A percentile compares a stretch with the other conserved stretches of the same genome.
Evolutionary conservation across 768 basidiomycete species (phyloP).

Genomic region (Phylloporus arenicola): DNA sequence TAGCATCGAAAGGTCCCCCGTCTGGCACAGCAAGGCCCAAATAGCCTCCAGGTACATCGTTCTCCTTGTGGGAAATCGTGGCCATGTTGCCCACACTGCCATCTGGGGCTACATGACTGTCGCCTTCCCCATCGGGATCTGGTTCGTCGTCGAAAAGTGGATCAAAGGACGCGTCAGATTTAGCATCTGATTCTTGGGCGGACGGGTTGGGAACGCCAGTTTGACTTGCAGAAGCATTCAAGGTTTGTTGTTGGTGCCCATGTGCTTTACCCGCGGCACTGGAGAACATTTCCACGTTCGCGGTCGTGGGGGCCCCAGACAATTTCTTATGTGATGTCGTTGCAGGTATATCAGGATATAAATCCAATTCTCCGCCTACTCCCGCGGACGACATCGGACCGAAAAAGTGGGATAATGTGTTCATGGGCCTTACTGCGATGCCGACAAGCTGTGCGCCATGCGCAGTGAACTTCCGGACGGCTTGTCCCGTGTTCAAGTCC

Average conservation of each 20-base stretch:
- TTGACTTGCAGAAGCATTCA: conserved; percentile 19
- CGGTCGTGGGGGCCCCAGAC: conserved; percentile 14
- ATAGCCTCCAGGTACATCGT: conserved; percentile 6
- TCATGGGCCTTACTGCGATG: conserved; percentile 68
- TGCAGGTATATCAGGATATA: conserved; percentile 10
- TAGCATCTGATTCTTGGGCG: conserved; percentile 49
- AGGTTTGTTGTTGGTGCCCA: conserved; percentile 10
- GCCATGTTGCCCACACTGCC: conserved; percentile 12
- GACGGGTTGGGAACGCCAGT: conserved; percentile 20
- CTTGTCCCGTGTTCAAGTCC: conserved; percentile 91
- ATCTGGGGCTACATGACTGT: conserved; percentile 16
- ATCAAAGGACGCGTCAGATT: conserved; percentile 79
- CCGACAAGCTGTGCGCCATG: conserved; percentile 84
- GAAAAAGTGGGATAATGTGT: conserved; percentile 32
- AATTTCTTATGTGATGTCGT: conserved; percentile 7
- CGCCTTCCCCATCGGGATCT: conserved; percentile 50
- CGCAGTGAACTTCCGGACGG: conserved; percentile 67
- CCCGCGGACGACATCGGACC: conserved; percentile 25
- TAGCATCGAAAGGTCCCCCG: conserved; percentile 17
- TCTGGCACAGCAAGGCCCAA: conserved; percentile 29
- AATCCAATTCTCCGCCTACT: conserved; percentile 18
- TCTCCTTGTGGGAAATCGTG: conserved; percentile 14
- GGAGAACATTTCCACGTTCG: conserved; percentile 20
- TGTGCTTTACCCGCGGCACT: conserved; percentile 15
- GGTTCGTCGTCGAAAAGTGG: conserved; percentile 88